Evolutionary conservation across 805 yeast genomes (phyloP).

Genomic region (Suhomyces sp.): DNA sequence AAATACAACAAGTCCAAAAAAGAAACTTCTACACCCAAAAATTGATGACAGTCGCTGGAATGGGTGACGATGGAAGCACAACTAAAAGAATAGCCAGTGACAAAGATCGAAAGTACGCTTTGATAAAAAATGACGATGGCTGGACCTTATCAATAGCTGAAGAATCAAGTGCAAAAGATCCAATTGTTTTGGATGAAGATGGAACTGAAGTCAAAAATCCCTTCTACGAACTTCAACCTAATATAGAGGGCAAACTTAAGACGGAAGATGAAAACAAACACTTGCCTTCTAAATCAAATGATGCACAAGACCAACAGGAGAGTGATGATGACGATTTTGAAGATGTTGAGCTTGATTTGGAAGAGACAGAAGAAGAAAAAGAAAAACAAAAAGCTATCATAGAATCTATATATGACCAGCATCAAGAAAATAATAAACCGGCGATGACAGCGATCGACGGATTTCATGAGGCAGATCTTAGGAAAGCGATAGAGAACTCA

Average conservation of each 20-base stretch:
- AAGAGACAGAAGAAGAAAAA: slow-evolving; percentile 28
- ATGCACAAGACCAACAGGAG: neutral
- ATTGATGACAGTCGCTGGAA: slow-evolving; percentile 78
- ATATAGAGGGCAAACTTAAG: neutral
- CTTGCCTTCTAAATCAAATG: neutral
- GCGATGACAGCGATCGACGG: neutral
- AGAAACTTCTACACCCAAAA: slow-evolving; percentile 88
- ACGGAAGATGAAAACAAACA: neutral
- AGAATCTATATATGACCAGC: slow-evolving; percentile 37
- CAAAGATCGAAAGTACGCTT: slow-evolving; percentile 68
- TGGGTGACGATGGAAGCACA: slow-evolving; percentile 56
- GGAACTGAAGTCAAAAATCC: slow-evolving; percentile 17
- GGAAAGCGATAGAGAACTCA: slow-evolving; percentile 48
- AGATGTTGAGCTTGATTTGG: slow-evolving; percentile 22
- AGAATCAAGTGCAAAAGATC: slow-evolving; percentile 39
- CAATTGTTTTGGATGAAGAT: slow-evolving; percentile 52
- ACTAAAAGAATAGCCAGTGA: slow-evolving; percentile 79
- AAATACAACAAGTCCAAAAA: slow-evolving; percentile 87
- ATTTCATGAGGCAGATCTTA: slow-evolving; percentile 39
- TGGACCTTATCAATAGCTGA: slow-evolving; percentile 69
- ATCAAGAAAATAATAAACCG: slow-evolving; percentile 7
- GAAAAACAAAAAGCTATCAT: slow-evolving; percentile 30
- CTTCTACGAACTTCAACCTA: no score
- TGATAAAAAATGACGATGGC: slow-evolving; percentile 76
- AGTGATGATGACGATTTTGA: slow-evolving; percentile 16